Evolutionary conservation across 2,329 filamentous ascomycete genomes (phyloP).

Genomic region (Orbilia brochopaga): DNA sequence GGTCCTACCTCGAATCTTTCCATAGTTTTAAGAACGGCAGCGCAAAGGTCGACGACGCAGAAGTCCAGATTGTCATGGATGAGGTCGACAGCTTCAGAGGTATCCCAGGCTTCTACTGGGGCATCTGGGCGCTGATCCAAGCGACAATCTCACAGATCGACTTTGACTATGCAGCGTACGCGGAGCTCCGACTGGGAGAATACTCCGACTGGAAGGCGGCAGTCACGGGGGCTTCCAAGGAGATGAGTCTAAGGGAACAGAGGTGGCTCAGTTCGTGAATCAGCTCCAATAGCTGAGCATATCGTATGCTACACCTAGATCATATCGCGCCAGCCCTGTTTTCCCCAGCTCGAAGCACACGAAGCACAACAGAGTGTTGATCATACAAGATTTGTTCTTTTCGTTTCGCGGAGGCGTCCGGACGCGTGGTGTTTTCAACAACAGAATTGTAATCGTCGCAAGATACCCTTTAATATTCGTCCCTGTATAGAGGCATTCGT

Average conservation of each 20-base stretch:
- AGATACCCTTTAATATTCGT: conserved; percentile 33
- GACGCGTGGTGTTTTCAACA: conserved; percentile 47
- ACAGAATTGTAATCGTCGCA: conserved; percentile 40
- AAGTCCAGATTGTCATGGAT: conserved; percentile 71
- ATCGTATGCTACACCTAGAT: neutral
- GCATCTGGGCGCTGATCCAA: conserved; percentile 95
- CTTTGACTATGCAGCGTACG: conserved; percentile 94
- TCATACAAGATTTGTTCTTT: neutral
- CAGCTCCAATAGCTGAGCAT: neutral
- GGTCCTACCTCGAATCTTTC: conserved; percentile 81
- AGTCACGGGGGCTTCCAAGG: conserved; percentile 3
- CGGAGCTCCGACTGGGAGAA: conserved; percentile 82
- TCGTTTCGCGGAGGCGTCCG: conserved; percentile 31
- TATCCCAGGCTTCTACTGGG: conserved; percentile 87
- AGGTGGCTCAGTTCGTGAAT: conserved; percentile 47
- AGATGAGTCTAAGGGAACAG: conserved; percentile 37
- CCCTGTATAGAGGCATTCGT: neutral
- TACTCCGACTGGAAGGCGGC: conserved; percentile 83
- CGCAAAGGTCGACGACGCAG: conserved; percentile 63
- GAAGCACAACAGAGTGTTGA: neutral
- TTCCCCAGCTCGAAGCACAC: neutral
- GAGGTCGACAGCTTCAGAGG: conserved; percentile 89
- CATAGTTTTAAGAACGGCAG: conserved; percentile 62
- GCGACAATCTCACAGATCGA: conserved; percentile 92
- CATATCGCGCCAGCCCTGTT: conserved; percentile 1